Evolutionary conservation across 345 rosid species (phyloP), one percentile per base, ranked within the genome.

Genomic region (Fremontodendron californicum): DNA sequence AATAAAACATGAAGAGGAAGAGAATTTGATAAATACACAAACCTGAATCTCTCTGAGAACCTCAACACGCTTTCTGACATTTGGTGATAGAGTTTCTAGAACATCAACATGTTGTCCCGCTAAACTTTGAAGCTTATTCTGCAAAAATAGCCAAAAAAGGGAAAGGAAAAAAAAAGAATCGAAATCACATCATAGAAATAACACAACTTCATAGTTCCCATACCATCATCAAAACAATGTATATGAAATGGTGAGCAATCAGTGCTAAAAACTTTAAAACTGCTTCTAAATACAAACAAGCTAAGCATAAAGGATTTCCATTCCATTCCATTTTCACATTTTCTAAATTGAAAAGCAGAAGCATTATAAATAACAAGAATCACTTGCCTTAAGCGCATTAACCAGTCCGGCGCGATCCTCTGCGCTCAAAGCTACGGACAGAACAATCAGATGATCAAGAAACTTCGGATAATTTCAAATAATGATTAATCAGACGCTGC

Each of bases 11-110:
- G n/a, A n/a, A n/a, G n/a, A n/a, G n/a, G n/a, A n/a, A n/a, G n/a
- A n/a, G n/a, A n/a, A n/a, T n/a, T n/a, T n/a, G n/a, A n/a, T n/a
- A n/a, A n/a, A n/a, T n/a, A n/a, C n/a, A n/a, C n/a, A n/a, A n/a
- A 75, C 99, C 92, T 96, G 99, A 67, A 94, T 91, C 87, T 88
- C 97, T 78, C 94, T 88, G 27, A 96, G 97, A 84, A 79, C 82
- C 77, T 94, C 97, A 4, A 96, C 98, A 52, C 99, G 98, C 85
- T 92, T 90, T 84, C 94, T 86, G 70, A 92, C 92, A 18, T 21
- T 31, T 0, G 94, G 95, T 11, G 88, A 45, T 63, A 93, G 85
- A 69, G 70, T 92, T 87, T 92, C 96, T 42, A 96, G 88, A 62
- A 90, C 77, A 80, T 92, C 97, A 23, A 89, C 45, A 79, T 95